Conservation (phyloP, 495 filamentous ascomycete species). For the Aspergillus incahuasiensis region DNA sequence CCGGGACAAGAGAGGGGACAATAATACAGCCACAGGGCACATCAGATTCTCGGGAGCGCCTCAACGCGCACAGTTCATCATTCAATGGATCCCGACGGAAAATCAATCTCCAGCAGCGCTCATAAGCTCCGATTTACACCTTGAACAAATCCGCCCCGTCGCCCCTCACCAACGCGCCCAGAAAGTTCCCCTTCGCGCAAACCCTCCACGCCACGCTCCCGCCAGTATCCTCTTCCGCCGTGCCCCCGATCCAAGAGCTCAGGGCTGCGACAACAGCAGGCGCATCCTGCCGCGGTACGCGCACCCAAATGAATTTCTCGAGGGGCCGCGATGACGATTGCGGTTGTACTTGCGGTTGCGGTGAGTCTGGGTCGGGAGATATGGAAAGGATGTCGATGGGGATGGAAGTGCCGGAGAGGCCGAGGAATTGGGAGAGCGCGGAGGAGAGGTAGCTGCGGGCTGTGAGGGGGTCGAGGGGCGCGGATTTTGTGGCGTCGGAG, state of each 20-base stretch:
- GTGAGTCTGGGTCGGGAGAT: neutral
- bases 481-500: conserved; percentile 15
- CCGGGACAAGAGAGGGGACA: too few relatives aligned
- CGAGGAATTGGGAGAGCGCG: conserved; percentile 76
- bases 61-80: neutral
- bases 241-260: conserved; percentile 54
- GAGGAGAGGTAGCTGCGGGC: conserved; percentile 66
- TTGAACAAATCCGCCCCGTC: conserved; percentile 43
- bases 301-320: conserved; percentile 58
- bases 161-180: conserved; percentile 43
- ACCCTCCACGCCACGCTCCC: conserved; percentile 55
- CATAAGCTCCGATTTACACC: neutral
- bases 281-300: conserved; percentile 67
- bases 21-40: too few relatives aligned
- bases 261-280: conserved; percentile 62
- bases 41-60: neutral
- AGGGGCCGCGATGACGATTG: conserved; percentile 4
- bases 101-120: neutral
- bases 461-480: conserved; percentile 66
- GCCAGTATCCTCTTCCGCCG: conserved; percentile 30
- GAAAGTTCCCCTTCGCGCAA: conserved; percentile 49
- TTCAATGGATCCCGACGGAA: neutral
- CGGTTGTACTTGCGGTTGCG: neutral
- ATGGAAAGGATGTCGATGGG: conserved; percentile 75
- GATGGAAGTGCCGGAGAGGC: conserved; percentile 69